These are phyloP conservation scores for Diaporthe velutina DNA, from an alignment of 2,329 filamentous ascomycete genomes.

Conservation along the genomic window DNA sequence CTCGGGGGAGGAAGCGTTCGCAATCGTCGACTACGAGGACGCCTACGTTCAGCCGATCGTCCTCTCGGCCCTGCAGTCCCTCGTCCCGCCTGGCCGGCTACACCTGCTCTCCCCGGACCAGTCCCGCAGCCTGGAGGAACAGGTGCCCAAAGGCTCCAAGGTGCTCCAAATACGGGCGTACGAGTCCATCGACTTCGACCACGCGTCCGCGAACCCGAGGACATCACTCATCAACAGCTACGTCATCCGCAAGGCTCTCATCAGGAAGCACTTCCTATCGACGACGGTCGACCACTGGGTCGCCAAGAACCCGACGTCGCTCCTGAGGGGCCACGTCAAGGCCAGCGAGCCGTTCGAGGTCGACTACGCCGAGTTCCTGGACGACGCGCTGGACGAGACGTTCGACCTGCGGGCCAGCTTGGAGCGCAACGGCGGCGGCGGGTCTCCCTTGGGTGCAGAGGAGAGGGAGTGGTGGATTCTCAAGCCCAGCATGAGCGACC, in stretches of 20 bases:
- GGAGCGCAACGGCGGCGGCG: slow-evolving; percentile 69
- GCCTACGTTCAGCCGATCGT: slow-evolving; percentile 91
- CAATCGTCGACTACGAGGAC: slow-evolving; percentile 87
- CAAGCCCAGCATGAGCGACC: slow-evolving; percentile 97
- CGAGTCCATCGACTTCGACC: slow-evolving; percentile 88
- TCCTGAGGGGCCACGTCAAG: slow-evolving; percentile 79
- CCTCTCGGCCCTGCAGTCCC: slow-evolving; percentile 74
- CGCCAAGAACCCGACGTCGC: slow-evolving; percentile 81
- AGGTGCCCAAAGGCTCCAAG: slow-evolving; percentile 55
- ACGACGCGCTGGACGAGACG: slow-evolving; percentile 90
- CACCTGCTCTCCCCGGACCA: slow-evolving; percentile 64
- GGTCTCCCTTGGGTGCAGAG: slow-evolving; percentile 34
- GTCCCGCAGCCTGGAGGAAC: slow-evolving; percentile 44
- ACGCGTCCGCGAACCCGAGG: slow-evolving; percentile 71
- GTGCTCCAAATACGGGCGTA: slow-evolving; percentile 88
- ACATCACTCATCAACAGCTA: slow-evolving; percentile 87
- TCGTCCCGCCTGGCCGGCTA: slow-evolving; percentile 68
- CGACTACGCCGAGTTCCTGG: slow-evolving; percentile 96
- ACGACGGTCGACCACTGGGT: slow-evolving; percentile 88
- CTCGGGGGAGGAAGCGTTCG: slow-evolving; percentile 51
- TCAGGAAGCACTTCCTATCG: slow-evolving; percentile 94
- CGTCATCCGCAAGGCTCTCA: slow-evolving; percentile 94
- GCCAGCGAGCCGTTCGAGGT: slow-evolving; percentile 89
- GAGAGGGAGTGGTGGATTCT: slow-evolving; percentile 94
- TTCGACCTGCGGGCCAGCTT: slow-evolving; percentile 88